Conservation (phyloP, 495 filamentous ascomycete genomes). For the Daldinia concentrica region DNA sequence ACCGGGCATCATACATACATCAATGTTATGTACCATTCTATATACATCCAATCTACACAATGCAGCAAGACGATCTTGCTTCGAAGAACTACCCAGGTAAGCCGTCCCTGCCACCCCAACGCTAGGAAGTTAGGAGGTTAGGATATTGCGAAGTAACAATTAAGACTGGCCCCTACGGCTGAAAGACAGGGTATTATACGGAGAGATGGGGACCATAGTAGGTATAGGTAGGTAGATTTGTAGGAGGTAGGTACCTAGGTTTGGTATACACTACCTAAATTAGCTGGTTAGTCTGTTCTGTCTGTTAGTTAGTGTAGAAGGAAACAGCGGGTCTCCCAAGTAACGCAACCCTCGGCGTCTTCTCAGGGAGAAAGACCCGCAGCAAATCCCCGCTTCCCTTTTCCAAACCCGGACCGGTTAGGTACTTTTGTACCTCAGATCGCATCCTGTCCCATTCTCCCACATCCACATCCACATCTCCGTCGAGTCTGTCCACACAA, state of each 20-base stretch:
- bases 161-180: background rate
- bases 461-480: constrained; percentile 40
- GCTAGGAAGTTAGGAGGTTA: constrained; percentile 24
- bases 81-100: constrained; percentile 18
- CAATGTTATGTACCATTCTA: background rate
- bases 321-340: constrained; percentile 33
- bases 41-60: constrained; percentile 8
- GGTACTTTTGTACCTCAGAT: constrained; percentile 36
- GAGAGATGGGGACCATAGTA: too few species aligned
- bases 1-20: background rate
- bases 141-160: background rate
- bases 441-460: constrained; percentile 24
- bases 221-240: background rate
- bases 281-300: background rate
- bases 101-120: background rate
- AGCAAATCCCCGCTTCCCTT: constrained; percentile 31
- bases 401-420: constrained; percentile 15
- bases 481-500: constrained; percentile 39
- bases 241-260: background rate
- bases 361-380: constrained; percentile 20
- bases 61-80: constrained; percentile 49
- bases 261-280: too few species aligned
- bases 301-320: constrained; percentile 1
- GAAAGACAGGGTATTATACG: background rate
- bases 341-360: constrained; percentile 49